Percentiles rank a stretch among this genome's conserved stretches.
phyloP scores from a whole-genome alignment of 441 rosid species.

The Populus trichocarpa region DNA sequence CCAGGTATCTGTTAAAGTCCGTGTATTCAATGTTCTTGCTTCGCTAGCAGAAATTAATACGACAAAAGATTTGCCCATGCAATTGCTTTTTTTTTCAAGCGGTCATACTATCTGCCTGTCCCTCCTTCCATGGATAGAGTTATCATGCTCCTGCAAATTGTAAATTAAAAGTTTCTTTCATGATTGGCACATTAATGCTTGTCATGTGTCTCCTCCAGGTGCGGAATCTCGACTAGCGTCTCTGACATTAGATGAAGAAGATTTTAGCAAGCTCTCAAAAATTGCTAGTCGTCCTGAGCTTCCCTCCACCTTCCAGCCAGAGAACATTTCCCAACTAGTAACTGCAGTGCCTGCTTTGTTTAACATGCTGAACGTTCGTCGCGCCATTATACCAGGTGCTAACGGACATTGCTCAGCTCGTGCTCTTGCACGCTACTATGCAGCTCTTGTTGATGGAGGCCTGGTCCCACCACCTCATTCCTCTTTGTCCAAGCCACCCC shows the following conservation, averaged over 20 bases:
- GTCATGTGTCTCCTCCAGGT: slow-evolving; percentile 42
- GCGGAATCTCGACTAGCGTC: slow-evolving; percentile 95
- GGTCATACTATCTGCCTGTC: background rate
- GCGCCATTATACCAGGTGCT: slow-evolving; percentile 91
- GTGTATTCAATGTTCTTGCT: slow-evolving; percentile 16
- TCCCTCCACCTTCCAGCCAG: slow-evolving; percentile 78
- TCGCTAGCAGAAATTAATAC: background rate
- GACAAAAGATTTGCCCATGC: background rate
- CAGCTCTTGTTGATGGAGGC: slow-evolving; percentile 80
- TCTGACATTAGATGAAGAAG: slow-evolving; percentile 59
- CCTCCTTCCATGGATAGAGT: slow-evolving; percentile 5
- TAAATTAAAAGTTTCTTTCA: background rate
- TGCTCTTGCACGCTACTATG: slow-evolving; percentile 97
- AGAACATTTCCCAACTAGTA: slow-evolving; percentile 31
- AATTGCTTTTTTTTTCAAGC: background rate
- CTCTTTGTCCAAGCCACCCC: slow-evolving; percentile 58
- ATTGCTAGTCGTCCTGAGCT: slow-evolving; percentile 42
- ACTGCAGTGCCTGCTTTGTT: slow-evolving; percentile 57
- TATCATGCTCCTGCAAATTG: background rate
- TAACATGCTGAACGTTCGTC: slow-evolving; percentile 75
- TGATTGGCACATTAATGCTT: background rate
- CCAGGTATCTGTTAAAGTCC: slow-evolving; percentile 48
- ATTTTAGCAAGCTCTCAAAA: slow-evolving; percentile 45
- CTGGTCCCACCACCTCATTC: slow-evolving; percentile 78
- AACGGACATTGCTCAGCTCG: slow-evolving; percentile 95